Percentiles rank a stretch among this genome's conserved stretches.
Evolutionary conservation across 257 asterid species (phyloP).

Genomic region (Petrea volubilis): DNA sequence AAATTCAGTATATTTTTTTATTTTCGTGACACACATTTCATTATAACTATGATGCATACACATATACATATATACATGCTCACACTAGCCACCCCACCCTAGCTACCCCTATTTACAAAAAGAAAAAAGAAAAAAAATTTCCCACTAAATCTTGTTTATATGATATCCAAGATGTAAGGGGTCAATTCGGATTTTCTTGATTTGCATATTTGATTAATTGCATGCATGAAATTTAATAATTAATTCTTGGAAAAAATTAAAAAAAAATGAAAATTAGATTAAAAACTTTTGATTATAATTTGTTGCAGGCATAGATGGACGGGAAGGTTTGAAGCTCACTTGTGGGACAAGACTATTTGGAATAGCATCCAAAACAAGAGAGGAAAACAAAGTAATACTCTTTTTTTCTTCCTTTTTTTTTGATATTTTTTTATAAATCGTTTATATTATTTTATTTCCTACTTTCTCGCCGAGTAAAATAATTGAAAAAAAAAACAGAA

Average conservation of each 20-base stretch:
- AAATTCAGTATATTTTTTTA: no score
- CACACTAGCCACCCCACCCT: no score
- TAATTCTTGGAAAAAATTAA: background rate
- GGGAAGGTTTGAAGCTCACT: slow-evolving; percentile 84
- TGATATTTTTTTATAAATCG: background rate
- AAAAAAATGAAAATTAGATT: background rate
- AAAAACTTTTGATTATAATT: no score
- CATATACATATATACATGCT: no score
- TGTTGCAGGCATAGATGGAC: slow-evolving; percentile 82
- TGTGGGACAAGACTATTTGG: slow-evolving; percentile 90
- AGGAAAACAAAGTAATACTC: slow-evolving; percentile 84
- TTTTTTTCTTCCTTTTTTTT: background rate
- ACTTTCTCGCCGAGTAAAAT: background rate
- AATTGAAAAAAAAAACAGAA: slow-evolving; percentile 27
- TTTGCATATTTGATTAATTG: slow-evolving; percentile 20
- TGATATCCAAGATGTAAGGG: background rate
- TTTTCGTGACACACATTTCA: no score
- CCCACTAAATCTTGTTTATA: background rate
- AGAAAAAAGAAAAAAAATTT: no score
- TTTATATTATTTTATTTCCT: background rate
- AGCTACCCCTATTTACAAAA: no score
- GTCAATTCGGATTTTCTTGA: background rate
- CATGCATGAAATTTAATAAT: slow-evolving; percentile 62
- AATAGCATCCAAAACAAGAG: slow-evolving; percentile 71
- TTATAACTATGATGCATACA: no score